Evolutionary conservation across 106 monocot genomes (phyloP), one percentile per base, ranked within the genome.

Genomic region (Dendrobium huoshanense): DNA sequence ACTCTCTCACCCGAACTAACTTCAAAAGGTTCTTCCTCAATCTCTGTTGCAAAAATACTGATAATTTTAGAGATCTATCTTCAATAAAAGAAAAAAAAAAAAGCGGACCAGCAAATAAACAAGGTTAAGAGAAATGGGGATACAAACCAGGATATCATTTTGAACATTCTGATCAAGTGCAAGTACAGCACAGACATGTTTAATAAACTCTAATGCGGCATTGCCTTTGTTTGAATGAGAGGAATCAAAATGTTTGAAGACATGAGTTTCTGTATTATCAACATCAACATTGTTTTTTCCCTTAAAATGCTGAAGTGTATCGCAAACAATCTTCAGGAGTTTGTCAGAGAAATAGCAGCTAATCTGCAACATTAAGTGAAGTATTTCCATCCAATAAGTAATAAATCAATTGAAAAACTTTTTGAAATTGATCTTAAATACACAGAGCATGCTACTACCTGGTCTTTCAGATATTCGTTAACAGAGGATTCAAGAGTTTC

Each of bases 11-110:
- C 2, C 87, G 89, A 47, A 98, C 89, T 78, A 92, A 72, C 77
- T 92, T 98, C 41, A 98, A 83, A 51, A 98, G 81, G 85, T 98
- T 98, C 84, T 90, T 98, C 82, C 95, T 92, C 90, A 94, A 91
- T 70, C 88, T 92, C 96, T 97, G 94, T 27, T n/a, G 64, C 25
- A 65, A 65, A 65, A 7, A 22, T 51, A 51, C 51, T 15, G 15
- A 2, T 51, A 51, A 13, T 51, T 51, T 51, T 22, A 64, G 24
- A 2, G n/a, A 25, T 24, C n/a, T 17, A 13, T 17, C 4, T 4
- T 20, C 18, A 22, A 65, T 15, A 9, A 65, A 25, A 51, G 45
- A 45, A 45, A 45, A 51, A 45, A 45, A 45, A 51, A 65, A 6
- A 8, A 65, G 64, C 13, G 20, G 17, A 48, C 42, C n/a, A 79